These are phyloP conservation scores for Drosera capensis DNA, from an alignment of 148 eudicot species.

Conservation along the genomic window DNA sequence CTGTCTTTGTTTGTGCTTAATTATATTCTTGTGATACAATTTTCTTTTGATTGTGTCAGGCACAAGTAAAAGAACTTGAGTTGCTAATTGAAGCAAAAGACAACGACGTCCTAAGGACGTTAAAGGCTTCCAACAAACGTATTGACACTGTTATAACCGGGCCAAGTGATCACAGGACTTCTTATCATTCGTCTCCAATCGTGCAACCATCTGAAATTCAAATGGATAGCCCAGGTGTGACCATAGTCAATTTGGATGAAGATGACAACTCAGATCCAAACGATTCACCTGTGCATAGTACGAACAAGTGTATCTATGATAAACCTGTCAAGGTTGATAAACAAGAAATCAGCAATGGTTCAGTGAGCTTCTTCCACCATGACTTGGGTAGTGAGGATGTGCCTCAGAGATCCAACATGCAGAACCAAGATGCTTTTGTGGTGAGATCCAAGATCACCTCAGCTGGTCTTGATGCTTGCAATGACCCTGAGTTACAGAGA, in stretches of 20 bases:
- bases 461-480: too few relatives aligned
- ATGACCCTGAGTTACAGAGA: slow-evolving; percentile 10
- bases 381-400: too few relatives aligned
- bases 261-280: slow-evolving; percentile 6
- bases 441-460: too few relatives aligned
- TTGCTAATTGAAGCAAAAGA: slow-evolving; percentile 51
- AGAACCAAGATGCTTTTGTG: too few relatives aligned
- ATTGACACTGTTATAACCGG: neutral
- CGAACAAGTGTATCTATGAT: too few relatives aligned
- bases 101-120: slow-evolving; percentile 47
- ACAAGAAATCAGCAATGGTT: too few relatives aligned
- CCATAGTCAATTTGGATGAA: slow-evolving; percentile 26
- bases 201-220: slow-evolving; percentile 8
- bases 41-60: slow-evolving; percentile 18
- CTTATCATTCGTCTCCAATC: slow-evolving; percentile 9
- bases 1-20: slow-evolving; percentile 1
- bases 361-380: too few relatives aligned
- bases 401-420: too few relatives aligned
- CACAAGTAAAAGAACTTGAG: slow-evolving; percentile 61
- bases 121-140: slow-evolving; percentile 36
- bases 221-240: slow-evolving; percentile 13
- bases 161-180: slow-evolving; percentile 1
- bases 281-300: too few relatives aligned
- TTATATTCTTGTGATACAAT: slow-evolving; percentile 6
- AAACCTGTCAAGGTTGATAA: too few relatives aligned